Percentiles rank a stretch among this genome's conserved stretches.
Conservation (phyloP, 2,329 filamentous ascomycete species). For the Colletotrichum abscissum region DNA sequence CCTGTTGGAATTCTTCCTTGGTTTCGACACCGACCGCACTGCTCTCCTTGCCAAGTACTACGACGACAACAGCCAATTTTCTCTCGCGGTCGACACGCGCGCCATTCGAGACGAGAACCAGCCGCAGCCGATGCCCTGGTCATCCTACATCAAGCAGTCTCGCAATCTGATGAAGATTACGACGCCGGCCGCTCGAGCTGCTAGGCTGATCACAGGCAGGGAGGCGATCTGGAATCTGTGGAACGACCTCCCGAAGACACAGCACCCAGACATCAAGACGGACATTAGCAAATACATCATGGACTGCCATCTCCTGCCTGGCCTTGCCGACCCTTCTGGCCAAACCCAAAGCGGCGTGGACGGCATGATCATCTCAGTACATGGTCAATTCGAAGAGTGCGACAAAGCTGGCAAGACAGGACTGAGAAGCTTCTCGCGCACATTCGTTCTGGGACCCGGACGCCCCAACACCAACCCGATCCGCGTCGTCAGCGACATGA, state of each 20-base stretch:
- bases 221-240: slow-evolving; percentile 76
- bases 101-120: slow-evolving; percentile 60
- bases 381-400: slow-evolving; percentile 86
- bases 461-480: slow-evolving; percentile 71
- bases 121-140: slow-evolving; percentile 70
- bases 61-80: slow-evolving; percentile 80
- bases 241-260: slow-evolving; percentile 76
- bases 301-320: slow-evolving; percentile 81
- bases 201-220: slow-evolving; percentile 73
- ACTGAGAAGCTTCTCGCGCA: slow-evolving; percentile 84
- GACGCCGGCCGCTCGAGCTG: slow-evolving; percentile 67
- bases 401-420: slow-evolving; percentile 68
- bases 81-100: slow-evolving; percentile 75
- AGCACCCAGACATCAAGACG: slow-evolving; percentile 76
- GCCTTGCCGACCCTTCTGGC: slow-evolving; percentile 76
- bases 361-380: slow-evolving; percentile 81
- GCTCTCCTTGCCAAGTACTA: slow-evolving; percentile 76
- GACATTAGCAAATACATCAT: slow-evolving; percentile 82
- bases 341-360: slow-evolving; percentile 74
- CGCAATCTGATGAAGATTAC: slow-evolving; percentile 81
- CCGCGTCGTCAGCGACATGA: slow-evolving; percentile 83
- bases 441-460: slow-evolving; percentile 82
- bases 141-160: slow-evolving; percentile 79
- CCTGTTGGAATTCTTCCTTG: slow-evolving; percentile 76
- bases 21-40: slow-evolving; percentile 79